Evolutionary conservation across 306 rosid genomes (phyloP).

Genomic region (Vigna nakashimae): DNA sequence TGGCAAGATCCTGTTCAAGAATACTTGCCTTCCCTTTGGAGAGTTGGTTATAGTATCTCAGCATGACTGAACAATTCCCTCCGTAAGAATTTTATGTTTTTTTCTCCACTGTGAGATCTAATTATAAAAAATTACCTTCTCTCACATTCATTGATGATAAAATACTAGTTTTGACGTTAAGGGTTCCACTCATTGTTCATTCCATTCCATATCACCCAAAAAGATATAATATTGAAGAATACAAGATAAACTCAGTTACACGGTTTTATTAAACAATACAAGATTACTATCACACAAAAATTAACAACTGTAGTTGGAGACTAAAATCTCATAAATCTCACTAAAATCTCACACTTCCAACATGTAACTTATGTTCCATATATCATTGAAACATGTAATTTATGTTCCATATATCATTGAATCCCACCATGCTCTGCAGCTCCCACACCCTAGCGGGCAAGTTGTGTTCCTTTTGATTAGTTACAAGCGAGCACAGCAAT

Average conservation of each 20-base stretch:
- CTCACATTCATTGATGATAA: slow-evolving; percentile 3
- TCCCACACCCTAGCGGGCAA: no score
- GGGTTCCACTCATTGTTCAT: not conserved
- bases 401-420: no score
- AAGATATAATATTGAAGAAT: not conserved
- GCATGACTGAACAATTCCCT: not conserved
- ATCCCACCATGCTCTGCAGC: no score
- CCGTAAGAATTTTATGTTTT: slow-evolving; percentile 4
- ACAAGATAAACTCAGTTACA: no score
- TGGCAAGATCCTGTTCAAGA: not conserved
- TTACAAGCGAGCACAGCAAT: no score
- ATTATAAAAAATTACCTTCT: not conserved
- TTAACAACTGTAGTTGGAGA: no score
- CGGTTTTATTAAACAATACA: not conserved
- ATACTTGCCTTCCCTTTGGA: not conserved
- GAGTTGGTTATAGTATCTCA: not conserved
- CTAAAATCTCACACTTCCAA: no score
- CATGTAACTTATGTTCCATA: no score
- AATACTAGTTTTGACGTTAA: slow-evolving; percentile 15
- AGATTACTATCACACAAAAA: no score
- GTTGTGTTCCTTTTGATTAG: no score
- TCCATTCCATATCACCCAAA: slow-evolving; percentile 16
- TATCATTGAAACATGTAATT: no score
- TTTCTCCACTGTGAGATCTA: not conserved
- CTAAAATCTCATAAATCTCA: no score